Conservation (phyloP, 2,329 filamentous ascomycete species). For the Phaeosphaeriaceae sp. region DNA sequence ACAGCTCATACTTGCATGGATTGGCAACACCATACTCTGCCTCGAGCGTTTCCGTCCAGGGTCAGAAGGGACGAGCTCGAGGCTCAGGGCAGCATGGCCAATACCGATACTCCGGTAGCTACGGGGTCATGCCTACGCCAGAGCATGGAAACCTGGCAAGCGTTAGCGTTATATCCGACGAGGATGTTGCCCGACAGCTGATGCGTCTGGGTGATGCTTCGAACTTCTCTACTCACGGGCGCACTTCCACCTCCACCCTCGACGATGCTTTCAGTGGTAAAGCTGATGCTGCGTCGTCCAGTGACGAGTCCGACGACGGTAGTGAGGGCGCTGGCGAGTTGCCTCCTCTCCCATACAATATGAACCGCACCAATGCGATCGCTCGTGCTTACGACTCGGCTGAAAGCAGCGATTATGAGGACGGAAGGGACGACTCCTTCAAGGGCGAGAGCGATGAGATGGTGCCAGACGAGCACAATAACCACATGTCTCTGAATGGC, state of each 20-base stretch:
- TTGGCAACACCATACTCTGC: constrained; percentile 47
- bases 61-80: constrained; percentile 46
- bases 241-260: constrained; percentile 89
- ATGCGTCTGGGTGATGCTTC: constrained; percentile 95
- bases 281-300: constrained; percentile 69
- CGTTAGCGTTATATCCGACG: constrained; percentile 90
- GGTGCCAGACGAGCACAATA: constrained; percentile 44
- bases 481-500: constrained; percentile 53
- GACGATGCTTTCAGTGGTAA: constrained; percentile 93
- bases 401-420: constrained; percentile 67
- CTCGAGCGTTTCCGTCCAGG: constrained; percentile 41
- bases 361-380: constrained; percentile 25
- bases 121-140: constrained; percentile 81
- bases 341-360: constrained; percentile 46
- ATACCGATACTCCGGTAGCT: constrained; percentile 55
- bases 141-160: constrained; percentile 85
- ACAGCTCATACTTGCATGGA: constrained; percentile 46
- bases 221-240: constrained; percentile 84
- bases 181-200: constrained; percentile 95
- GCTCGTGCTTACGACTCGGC: constrained; percentile 57
- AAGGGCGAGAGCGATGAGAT: constrained; percentile 63
- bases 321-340: constrained; percentile 64
- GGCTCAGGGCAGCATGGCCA: constrained; percentile 49
- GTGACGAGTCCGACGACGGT: constrained; percentile 74
- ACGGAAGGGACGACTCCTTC: constrained; percentile 60